Base-by-base conservation (phyloP, 768 basidiomycete genomes). In the Mycena crocata region DNA sequence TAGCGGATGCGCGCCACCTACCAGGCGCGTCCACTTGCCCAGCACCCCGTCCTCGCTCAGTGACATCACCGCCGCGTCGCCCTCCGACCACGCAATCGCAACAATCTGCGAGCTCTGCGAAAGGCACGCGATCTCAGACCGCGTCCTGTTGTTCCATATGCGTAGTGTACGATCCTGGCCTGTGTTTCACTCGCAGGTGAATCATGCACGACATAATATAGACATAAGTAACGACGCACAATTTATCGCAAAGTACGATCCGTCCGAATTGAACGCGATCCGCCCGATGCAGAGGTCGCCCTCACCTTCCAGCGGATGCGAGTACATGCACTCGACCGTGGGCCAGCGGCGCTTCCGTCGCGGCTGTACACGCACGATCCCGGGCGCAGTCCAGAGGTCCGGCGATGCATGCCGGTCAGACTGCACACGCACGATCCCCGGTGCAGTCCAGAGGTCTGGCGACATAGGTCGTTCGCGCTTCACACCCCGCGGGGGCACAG, bases 161-260 rank as follows among this genome's bases (percentile, higher is more conserved):
- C 91, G 88, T 51, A 91, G 79, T 24, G 88, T 86, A 34, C 79
- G 81, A 76, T 92, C 90, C 42, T 80, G 76, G 71, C 88, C 89
- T 90, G 64, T n/a, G n/a, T n/a, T n/a, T n/a, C 14, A 46, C 54
- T 32, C 23, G 62, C 37, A 65, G 19, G 32, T 52, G 51, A 42
- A 37, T 10, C 44, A 46, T 44, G 50, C 48, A 30, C 28, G 45
- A 42, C 51, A 48, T 15, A 26, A 21, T 39, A 56, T 31, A 46
- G 30, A 45, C 30, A 39, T 46, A 37, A 66, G 31, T 56, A 37
- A 24, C 24, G 34, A 82, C 88, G 74, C 69, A 87, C 90, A 91
- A 68, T 79, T 81, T 58, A 90, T 74, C 8, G 89, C 90, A 70
- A 92, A 83, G 52, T 79, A 81, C 37, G 78, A 79, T 28, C 90